Evolutionary conservation across 257 asterid genomes (phyloP), one percentile per base, ranked within the genome.

Genomic region (Echium plantagineum): DNA sequence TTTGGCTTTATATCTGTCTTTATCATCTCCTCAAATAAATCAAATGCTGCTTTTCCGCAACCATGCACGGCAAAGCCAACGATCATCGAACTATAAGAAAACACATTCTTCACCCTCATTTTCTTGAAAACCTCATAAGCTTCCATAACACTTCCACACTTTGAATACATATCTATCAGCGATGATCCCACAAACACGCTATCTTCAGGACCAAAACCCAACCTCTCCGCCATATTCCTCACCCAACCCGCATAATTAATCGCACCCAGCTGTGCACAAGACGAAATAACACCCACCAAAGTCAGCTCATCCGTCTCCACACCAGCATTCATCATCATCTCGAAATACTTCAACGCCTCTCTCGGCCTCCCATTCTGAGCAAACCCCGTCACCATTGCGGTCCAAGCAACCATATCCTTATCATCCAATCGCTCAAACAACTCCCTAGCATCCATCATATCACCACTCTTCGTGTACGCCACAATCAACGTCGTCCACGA

Each of bases 371-470:
- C 86, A 47, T 90, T 87, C 57, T 76, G 87, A 0, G 82, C 94
- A 51, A 78, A 85, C 17, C 97, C 96, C 5, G 94, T 78, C 68
- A 90, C 89, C 90, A 87, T 80, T 0, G 95, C 80, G 0, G 96
- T 90, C 96, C 98, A 90, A 0, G 85, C 87, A 72, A 87, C 85
- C 81, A 78, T 76, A 63, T 83, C 98, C 77, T 85, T 85, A 66
- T 52, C 73, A 9, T 84, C 87, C 69, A 79, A 24, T 7, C 49
- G n/a, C 55, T 57, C 57, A 73, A 90, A 90, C 71, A 90, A n/a
- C 69, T 74, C 81, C 15, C 52, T 38, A 7, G 94, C 96, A 21
- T 64, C 63, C 53, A 3, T 73, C 83, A 87, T 83, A 32, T 80
- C 77, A 55, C 94, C 95, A 20, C 38, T 56, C 66, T 85, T 90